These are phyloP conservation scores for Vanrija humicola DNA, from an alignment of 1,284 basidiomycete genomes.

Conservation along the genomic window DNA sequence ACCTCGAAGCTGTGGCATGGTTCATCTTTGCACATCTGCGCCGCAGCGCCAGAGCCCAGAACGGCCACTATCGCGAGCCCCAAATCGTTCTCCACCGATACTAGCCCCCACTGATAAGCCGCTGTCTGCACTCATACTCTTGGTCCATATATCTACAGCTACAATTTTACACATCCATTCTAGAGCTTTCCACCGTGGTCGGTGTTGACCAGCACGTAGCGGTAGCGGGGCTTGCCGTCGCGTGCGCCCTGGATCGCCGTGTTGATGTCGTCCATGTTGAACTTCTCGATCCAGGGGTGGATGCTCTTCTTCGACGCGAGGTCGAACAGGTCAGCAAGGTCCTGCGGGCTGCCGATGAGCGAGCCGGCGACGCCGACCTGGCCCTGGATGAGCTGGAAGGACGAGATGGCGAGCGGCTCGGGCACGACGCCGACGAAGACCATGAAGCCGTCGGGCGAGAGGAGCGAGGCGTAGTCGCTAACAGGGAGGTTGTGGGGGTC, in stretches of 20 bases:
- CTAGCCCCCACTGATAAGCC: too few relatives aligned
- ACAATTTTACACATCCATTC: too few relatives aligned
- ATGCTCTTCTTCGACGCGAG: constrained; percentile 37
- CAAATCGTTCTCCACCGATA: too few relatives aligned
- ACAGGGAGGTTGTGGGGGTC: constrained; percentile 24
- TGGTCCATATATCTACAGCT: too few relatives aligned
- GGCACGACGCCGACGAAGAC: constrained; percentile 46
- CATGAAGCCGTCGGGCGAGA: constrained; percentile 45
- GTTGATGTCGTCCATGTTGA: constrained; percentile 49
- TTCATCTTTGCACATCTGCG: too few relatives aligned
- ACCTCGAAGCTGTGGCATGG: too few relatives aligned
- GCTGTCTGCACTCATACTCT: too few relatives aligned
- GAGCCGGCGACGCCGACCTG: constrained; percentile 19
- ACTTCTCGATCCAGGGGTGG: constrained; percentile 33
- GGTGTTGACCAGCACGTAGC: constrained; percentile 47
- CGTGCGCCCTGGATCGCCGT: constrained; percentile 48
- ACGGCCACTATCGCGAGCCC: too few relatives aligned
- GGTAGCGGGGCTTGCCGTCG: constrained; percentile 48
- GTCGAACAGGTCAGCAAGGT: constrained; percentile 45
- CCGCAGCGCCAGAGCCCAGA: too few relatives aligned
- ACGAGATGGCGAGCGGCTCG: constrained; percentile 27
- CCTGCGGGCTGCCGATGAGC: constrained; percentile 44
- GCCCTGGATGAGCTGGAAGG: constrained; percentile 28
- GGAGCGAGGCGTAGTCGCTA: constrained; percentile 39
- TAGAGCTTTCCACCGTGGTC: constrained; percentile 32